Evolutionary conservation across 352 stramenopile genomes (phyloP), one percentile per base, ranked within the genome.

Genomic region (Thraustochytrium sp.): DNA sequence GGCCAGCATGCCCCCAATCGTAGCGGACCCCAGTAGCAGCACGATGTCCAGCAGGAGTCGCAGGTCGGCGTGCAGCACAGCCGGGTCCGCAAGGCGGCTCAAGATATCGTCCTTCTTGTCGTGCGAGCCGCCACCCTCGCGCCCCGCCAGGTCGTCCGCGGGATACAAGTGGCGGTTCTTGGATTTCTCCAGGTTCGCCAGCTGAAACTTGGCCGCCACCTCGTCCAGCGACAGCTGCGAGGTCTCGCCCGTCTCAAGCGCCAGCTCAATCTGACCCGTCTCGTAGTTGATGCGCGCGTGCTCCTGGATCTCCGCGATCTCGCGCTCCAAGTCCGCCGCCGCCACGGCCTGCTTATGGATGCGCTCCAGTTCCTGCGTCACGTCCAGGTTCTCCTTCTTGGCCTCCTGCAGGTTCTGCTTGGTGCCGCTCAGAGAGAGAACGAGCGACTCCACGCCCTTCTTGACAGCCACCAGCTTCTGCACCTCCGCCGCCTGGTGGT

Each of bases 1-100:
- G 48, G 93, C 92, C 51, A 96, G 91, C 75, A 97, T 95, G 3
- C 93, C 93, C 48, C 93, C 92, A 72, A 97, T 91, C 0, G 94
- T 92, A 2, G 93, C 84, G 36, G 85, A 84, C 48, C 87, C 76
- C 53, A 85, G 85, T 18, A 90, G 84, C 1, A 88, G 42, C 37
- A 89, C 88, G 54, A 90, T 87, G 73, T 90, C 88, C 37, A 85
- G 49, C 46, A 90, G 76, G 18, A 90, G 77, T 34, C 82, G 74
- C n/a, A 86, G 31, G 54, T 90, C 84, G 9, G 89, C 68, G 49
- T 88, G 84, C 38, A 90, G 74, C 36, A 90, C 59, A 18, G 88
- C 88, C 16, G 88, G 88, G 82, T 90, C 88, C 9, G 68, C 68
- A 23, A 80, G 34, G 18, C 63, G 76, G 68, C 44, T 29, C 2